Base-by-base conservation (phyloP, 805 yeast species). In the Suhomyces tanzawaensis region DNA sequence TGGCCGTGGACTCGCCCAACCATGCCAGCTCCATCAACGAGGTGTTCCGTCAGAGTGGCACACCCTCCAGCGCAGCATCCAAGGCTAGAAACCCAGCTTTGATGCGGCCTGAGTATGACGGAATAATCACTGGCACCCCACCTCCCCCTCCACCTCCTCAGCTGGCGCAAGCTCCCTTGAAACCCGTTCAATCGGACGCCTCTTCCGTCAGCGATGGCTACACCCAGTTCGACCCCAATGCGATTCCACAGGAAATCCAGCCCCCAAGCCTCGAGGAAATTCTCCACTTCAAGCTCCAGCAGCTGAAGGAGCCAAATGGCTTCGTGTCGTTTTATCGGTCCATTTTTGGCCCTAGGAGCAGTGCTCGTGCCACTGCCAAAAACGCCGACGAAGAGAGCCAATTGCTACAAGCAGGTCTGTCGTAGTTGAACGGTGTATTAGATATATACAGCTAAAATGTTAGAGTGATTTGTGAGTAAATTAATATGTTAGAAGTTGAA, bases 41-140 rank as follows among this genome's bases (percentile, higher is more conserved):
- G 19, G 40, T 42, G 7, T 49, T 46, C 32, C 51, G 52, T 41
- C 55, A 53, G 40, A 57, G n/a, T 28, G 15, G 24, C 12, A 36
- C 34, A 19, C 13, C 13, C 5, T 7, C 27, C 14, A 21, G 69
- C 3, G 67, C 67, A 7, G 77, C 76, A 0, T 69, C 75, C 17
- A 41, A 64, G 39, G 76, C 74, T 2, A 58, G 77, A 49, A 71
- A 71, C 40, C 56, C 61, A 7, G 49, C 63, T 4, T 44, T 51
- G 25, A 51, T 51, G 55, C 47, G 64, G 42, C 49, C 59, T n/a
- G 68, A 62, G 18, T 34, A 48, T 12, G 68, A 62, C 29, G 64
- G 61, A 4, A 48, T 57, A 11, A 55, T 61, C 15, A 52, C 64
- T 11, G 65, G 66, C 4, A 46, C 53, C 19, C 59, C 59, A 4